Evolutionary conservation across 2,329 filamentous ascomycete species (phyloP), one percentile per base, ranked within the genome.

Genomic region (Arthrocladium fulminans): DNA sequence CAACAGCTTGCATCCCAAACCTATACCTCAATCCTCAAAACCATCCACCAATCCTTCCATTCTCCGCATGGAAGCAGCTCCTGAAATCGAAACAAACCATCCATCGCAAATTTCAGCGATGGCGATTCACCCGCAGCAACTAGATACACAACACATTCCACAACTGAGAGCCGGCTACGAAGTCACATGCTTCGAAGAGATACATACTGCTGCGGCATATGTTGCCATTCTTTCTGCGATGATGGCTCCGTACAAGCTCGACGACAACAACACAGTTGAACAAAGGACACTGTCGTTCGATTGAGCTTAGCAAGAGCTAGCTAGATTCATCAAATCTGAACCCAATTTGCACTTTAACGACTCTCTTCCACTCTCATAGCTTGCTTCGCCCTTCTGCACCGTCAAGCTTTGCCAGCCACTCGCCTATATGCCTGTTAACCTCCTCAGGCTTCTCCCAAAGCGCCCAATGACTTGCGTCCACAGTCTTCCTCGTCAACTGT

Each of bases 381-480:
- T 45, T 41, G 27, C 48, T 46, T 40, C 68, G 68, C 56, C 67
- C 68, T 49, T 59, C 66, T 22, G 63, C 65, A 52, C 59, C 67
- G 38, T 73, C 71, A 2, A 72, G 73, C 37, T 82, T 73, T 13
- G 66, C 68, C 51, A 94, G 56, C 77, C 88, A 95, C 49, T 75
- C 72, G 48, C 70, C 73, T 57, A 95, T 73, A 51, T 81, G 69
- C 43, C 62, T 64, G 65, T 96, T 96, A 2, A 87, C 78, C 58
- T 83, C 78, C 19, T 73, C 76, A 0, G 83, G 75, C 54, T 77
- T 78, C 71, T 95, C 79, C 72, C 80, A 82, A 62, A 94, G 67
- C 39, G 83, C 86, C 90, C 90, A 97, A 67, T 97, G 92, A 15
- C 75, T 72, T 0, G 83, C 75, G 29, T 81, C 66, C 47, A 95